Base-by-base conservation (phyloP, 129 eudicot species). In the Escallonia rubra region DNA sequence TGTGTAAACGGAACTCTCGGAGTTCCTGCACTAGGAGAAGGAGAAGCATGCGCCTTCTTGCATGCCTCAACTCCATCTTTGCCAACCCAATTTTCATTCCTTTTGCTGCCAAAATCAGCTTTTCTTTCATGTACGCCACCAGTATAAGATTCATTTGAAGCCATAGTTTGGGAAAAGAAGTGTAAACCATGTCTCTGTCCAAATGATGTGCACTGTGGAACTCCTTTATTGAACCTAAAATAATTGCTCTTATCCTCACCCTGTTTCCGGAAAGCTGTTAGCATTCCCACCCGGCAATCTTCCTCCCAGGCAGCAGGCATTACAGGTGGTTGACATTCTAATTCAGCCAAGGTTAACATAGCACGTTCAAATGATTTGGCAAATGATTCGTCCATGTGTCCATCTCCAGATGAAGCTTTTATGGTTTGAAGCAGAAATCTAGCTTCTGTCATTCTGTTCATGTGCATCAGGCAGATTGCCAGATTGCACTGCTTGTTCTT, bases 401-500 rank as follows among this genome's bases (percentile, higher is more conserved):
- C 78, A 40, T 55, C 63, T 15, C 50, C 73, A 56, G 74, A 65
- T 64, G 95, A 74, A 43, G 54, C 66, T 61, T 55, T 76, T 8
- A 82, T 76, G 3, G 74, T 57, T 48, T 83, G 87, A 58, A 89
- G 83, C 58, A 92, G 84, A 66, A 84, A 68, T 64, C 73, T 88
- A 48, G 98, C 96, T 82, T 92, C 96, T 4, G 77, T 61, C 70
- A 92, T 72, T 45, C 72, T 89, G 80, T 82, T 77, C 85, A 70
- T 76, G 68, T 88, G 80, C 86, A 93, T 86, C 86, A 92, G 78
- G 73, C 92, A 89, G 46, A 88, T 71, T 3, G 98, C 96, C 41
- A 92, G 75, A 82, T 92, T 92, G 73, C 96, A 88, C 66, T 80
- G 87, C 80, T 83, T 92, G 80, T 92, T 92, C 86, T 81, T 92